phyloP scores from a whole-genome alignment of 1,284 basidiomycete species.

The Leucoagaricus sp. region DNA sequence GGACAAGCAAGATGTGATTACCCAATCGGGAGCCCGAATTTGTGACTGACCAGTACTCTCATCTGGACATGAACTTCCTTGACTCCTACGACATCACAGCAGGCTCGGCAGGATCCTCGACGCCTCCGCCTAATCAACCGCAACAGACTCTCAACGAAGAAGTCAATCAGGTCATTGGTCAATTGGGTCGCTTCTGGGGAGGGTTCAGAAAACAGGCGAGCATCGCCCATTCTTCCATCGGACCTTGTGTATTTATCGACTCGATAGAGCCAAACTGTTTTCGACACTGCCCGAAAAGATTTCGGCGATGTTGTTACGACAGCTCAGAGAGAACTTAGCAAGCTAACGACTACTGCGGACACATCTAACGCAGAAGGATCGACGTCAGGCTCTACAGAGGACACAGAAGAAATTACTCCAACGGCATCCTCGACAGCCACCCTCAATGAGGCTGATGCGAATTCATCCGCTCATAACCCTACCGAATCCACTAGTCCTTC shows the following conservation, averaged over 20 bases:
- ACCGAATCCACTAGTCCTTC: constrained; percentile 12
- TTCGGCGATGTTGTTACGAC: constrained; percentile 76
- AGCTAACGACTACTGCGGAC: constrained; percentile 43
- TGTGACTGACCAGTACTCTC: background rate
- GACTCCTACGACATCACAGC: constrained; percentile 64
- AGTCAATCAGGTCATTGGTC: constrained; percentile 83
- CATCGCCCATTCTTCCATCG: constrained; percentile 3
- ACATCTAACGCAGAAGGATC: background rate
- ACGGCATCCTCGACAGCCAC: constrained; percentile 11
- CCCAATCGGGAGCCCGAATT: constrained; percentile 12
- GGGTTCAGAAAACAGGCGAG: constrained; percentile 85
- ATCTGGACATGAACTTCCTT: constrained; percentile 66
- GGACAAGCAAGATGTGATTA: constrained; percentile 3
- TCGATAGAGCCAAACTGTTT: constrained; percentile 69
- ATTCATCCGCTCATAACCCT: constrained; percentile 1
- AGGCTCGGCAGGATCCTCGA: constrained; percentile 31
- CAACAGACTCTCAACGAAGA: constrained; percentile 81
- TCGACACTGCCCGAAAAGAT: constrained; percentile 78
- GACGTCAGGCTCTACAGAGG: constrained; percentile 8
- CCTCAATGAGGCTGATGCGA: background rate
- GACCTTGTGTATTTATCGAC: constrained; percentile 12
- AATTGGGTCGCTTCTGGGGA: constrained; percentile 86
- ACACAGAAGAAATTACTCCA: background rate
- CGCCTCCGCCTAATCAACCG: constrained; percentile 41
- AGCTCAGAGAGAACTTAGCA: constrained; percentile 79